phyloP scores from a whole-genome alignment of 768 basidiomycete genomes.

The Amanita jacksonii region DNA sequence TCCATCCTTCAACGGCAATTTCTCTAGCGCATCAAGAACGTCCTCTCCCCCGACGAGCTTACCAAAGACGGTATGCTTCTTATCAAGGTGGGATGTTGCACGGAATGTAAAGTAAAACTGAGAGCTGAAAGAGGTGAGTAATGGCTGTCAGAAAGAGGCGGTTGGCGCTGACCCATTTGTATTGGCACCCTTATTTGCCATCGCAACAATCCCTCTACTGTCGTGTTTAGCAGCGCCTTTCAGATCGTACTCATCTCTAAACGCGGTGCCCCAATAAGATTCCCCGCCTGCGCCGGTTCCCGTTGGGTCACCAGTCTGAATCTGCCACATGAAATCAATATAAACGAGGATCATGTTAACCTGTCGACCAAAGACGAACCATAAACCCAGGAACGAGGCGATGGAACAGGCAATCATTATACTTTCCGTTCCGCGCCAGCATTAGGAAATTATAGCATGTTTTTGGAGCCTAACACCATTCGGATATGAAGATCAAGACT shows the following conservation, averaged over 20 bases:
- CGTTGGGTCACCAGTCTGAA: constrained; percentile 97
- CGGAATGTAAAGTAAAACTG: constrained; percentile 94
- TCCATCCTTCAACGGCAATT: constrained; percentile 69
- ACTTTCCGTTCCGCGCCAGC: constrained; percentile 86
- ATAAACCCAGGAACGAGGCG: constrained; percentile 92
- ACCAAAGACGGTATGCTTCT: constrained; percentile 94
- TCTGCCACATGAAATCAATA: constrained; percentile 29
- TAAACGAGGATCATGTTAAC: constrained; percentile 6
- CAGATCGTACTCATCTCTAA: constrained; percentile 87
- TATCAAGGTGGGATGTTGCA: constrained; percentile 76
- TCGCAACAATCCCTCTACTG: constrained; percentile 73
- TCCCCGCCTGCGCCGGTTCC: constrained; percentile 92
- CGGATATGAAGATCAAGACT: too few species aligned
- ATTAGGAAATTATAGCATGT: constrained; percentile 98
- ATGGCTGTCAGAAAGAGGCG: background rate
- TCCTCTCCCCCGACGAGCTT: constrained; percentile 95
- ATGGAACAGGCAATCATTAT: constrained; percentile 85
- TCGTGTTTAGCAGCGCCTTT: constrained; percentile 88
- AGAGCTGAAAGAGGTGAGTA: constrained; percentile 38
- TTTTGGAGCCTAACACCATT: constrained; percentile 74
- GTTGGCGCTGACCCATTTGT: constrained; percentile 62
- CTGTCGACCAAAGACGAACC: constrained; percentile 38
- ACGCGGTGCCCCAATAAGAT: constrained; percentile 91
- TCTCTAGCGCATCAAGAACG: constrained; percentile 76
- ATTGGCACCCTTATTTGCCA: constrained; percentile 92